phyloP scores from a whole-genome alignment of 495 filamentous ascomycete species.

The Cetradonia linearis region DNA sequence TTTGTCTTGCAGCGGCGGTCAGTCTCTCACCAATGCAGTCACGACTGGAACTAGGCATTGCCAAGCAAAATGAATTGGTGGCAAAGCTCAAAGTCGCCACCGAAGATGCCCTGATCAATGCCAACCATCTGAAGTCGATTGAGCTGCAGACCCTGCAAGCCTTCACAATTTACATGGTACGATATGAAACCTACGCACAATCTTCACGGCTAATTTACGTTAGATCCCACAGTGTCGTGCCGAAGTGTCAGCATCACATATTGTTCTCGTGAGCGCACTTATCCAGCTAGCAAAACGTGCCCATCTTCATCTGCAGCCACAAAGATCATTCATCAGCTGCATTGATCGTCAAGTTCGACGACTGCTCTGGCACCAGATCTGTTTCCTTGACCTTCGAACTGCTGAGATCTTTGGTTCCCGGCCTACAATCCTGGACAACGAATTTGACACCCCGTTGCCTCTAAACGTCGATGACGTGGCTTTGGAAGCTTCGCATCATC shows the following conservation, averaged over 20 bases:
- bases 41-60: background rate
- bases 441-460: conserved; percentile 13
- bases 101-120: conserved; percentile 12
- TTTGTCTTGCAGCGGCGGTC: conserved; percentile 46
- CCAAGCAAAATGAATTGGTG: conserved; percentile 10
- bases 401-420: conserved; percentile 14
- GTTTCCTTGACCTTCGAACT: conserved; percentile 18
- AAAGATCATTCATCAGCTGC: background rate
- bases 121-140: conserved; percentile 12
- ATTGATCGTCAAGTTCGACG: conserved; percentile 15
- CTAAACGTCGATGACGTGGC: conserved; percentile 14
- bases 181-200: conserved; percentile 13
- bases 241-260: conserved; percentile 14
- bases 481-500: background rate
- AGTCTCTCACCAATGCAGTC: conserved; percentile 10
- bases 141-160: conserved; percentile 18
- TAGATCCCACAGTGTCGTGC: conserved; percentile 16
- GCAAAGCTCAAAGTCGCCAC: conserved; percentile 16
- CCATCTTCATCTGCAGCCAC: conserved; percentile 11
- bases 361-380: conserved; percentile 18
- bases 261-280: conserved; percentile 8
- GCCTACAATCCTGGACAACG: background rate
- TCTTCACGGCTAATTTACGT: background rate
- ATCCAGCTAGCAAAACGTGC: conserved; percentile 13
- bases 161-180: conserved; percentile 51